These are phyloP conservation scores for Euptelea pleiosperma DNA, from an alignment of 164 flowering plant genomes.

Conservation along the genomic window DNA sequence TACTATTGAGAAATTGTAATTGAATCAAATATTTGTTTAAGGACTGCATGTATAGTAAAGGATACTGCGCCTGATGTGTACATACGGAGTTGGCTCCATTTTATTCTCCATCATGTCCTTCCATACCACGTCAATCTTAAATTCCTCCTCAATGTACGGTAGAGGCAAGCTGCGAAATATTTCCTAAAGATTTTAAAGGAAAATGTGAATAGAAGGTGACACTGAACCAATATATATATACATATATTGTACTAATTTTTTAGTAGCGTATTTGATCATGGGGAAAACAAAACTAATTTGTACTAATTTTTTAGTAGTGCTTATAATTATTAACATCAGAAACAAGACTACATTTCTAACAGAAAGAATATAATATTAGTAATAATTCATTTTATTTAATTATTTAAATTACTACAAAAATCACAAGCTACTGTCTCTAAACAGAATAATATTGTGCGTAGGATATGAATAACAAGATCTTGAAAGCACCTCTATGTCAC, in stretches of 20 bases:
- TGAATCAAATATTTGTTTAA: not conserved
- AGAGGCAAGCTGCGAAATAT: slow-evolving; percentile 65
- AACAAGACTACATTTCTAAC: too few species aligned
- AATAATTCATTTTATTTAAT: too few species aligned
- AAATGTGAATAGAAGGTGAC: too few species aligned
- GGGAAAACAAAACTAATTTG: not conserved
- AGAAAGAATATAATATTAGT: too few species aligned
- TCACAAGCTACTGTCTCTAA: too few species aligned
- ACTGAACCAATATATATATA: too few species aligned
- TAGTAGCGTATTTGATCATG: not conserved
- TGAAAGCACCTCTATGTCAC: slow-evolving; percentile 54
- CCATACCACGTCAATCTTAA: slow-evolving; percentile 52
- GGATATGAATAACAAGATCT: not conserved
- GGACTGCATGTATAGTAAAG: slow-evolving; percentile 23
- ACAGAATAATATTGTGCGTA: too few species aligned
- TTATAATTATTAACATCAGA: not conserved
- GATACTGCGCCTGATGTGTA: slow-evolving; percentile 92
- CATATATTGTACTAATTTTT: too few species aligned
- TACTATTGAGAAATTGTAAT: not conserved
- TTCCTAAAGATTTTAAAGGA: slow-evolving; percentile 44
- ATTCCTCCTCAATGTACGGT: slow-evolving; percentile 72
- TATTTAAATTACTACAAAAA: too few species aligned
- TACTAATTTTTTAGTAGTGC: not conserved
- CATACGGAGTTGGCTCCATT: slow-evolving; percentile 66
- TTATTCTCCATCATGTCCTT: slow-evolving; percentile 45